phyloP scores from a whole-genome alignment of 140 eudicot genomes.

The Stevia rebaudiana region DNA sequence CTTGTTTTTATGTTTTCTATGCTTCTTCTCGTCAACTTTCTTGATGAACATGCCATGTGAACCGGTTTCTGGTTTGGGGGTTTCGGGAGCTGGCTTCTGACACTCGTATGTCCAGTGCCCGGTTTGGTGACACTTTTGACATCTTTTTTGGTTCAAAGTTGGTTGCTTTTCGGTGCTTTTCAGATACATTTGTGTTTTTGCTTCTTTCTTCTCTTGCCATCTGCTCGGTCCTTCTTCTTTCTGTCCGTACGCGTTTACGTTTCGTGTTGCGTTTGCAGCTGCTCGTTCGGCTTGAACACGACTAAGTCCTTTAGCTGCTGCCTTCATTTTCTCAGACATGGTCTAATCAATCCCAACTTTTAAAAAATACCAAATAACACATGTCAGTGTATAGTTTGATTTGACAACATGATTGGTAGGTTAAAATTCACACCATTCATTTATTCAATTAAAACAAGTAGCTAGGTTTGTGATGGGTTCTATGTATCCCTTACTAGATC shows the following conservation, averaged over 20 bases:
- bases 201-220: conserved; percentile 99
- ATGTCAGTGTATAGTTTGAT: too few relatives aligned
- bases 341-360: conserved; percentile 10
- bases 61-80: conserved; percentile 56
- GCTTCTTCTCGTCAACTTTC: conserved; percentile 45
- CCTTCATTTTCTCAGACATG: conserved; percentile 67
- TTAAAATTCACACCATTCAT: too few relatives aligned
- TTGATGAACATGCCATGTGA: conserved; percentile 30
- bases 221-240: conserved; percentile 99
- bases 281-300: conserved; percentile 99
- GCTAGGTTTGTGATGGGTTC: background rate
- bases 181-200: conserved; percentile 87
- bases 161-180: conserved; percentile 94
- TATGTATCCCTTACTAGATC: too few relatives aligned
- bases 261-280: conserved; percentile 83
- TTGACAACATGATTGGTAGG: too few relatives aligned
- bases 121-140: conserved; percentile 72
- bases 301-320: conserved; percentile 90
- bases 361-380: conserved; percentile 5
- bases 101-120: conserved; percentile 98
- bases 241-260: conserved; percentile 95
- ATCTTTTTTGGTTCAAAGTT: conserved; percentile 74
- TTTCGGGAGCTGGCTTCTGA: conserved; percentile 62
- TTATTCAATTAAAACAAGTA: background rate
- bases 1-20: conserved; percentile 39